Percentiles rank a stretch among this genome's conserved stretches.
Evolutionary conservation across 805 yeast genomes (phyloP).

Genomic region (Komagataella populi): DNA sequence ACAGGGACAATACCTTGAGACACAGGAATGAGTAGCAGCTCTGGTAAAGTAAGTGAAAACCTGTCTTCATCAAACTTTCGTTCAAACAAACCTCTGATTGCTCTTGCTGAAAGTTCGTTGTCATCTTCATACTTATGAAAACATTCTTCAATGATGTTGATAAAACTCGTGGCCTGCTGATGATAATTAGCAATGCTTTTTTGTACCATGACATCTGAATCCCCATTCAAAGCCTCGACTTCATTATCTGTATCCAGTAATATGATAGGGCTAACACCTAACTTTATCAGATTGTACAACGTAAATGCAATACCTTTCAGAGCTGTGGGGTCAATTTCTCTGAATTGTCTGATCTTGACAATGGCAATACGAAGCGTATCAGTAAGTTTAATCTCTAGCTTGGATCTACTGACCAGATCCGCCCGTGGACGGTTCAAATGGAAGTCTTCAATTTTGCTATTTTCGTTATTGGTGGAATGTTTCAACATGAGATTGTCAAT

Average conservation of each 20-base stretch:
- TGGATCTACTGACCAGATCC: slow-evolving; percentile 1
- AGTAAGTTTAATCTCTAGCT: slow-evolving; percentile 15
- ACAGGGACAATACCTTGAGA: slow-evolving; percentile 39
- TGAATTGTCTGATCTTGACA: slow-evolving; percentile 32
- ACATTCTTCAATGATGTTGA: background rate
- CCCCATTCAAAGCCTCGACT: background rate
- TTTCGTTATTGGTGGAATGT: slow-evolving; percentile 6
- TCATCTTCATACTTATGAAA: slow-evolving; percentile 1
- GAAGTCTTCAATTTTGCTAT: slow-evolving; percentile 2
- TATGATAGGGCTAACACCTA: slow-evolving; percentile 69
- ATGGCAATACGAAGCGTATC: slow-evolving; percentile 40
- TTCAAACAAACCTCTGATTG: slow-evolving; percentile 24
- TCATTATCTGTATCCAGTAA: slow-evolving; percentile 32
- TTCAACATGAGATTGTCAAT: slow-evolving; percentile 12
- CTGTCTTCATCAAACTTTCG: slow-evolving; percentile 1
- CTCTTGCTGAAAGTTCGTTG: slow-evolving; percentile 11
- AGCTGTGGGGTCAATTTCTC: slow-evolving; percentile 16
- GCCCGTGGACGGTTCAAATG: background rate
- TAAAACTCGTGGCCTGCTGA: background rate
- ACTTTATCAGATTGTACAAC: slow-evolving; percentile 33
- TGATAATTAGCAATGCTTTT: background rate
- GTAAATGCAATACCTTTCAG: slow-evolving; percentile 42
- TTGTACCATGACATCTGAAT: background rate
- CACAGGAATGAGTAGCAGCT: slow-evolving; percentile 25
- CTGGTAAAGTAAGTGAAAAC: slow-evolving; percentile 17